phyloP scores from a whole-genome alignment of 176 grass and related monocot species.

The Eleusine coracana region DNA sequence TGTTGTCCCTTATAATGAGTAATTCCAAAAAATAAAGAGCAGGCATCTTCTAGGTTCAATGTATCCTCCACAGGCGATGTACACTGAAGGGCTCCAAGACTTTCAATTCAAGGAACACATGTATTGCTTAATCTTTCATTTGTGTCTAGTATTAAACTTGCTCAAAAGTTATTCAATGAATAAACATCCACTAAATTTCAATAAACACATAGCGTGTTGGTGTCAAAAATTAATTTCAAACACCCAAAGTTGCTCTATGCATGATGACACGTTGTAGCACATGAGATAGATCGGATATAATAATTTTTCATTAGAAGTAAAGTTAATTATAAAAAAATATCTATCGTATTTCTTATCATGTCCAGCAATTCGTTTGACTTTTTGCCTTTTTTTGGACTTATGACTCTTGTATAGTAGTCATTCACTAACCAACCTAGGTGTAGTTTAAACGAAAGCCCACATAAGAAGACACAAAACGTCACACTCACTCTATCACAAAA shows the following conservation, averaged over 20 bases:
- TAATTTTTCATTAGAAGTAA: constrained; percentile 2
- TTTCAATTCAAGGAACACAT: background rate
- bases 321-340: background rate
- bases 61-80: background rate
- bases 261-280: background rate
- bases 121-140: background rate
- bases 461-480: constrained; percentile 38
- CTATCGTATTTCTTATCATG: background rate
- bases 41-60: constrained; percentile 10
- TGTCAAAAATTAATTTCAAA: background rate
- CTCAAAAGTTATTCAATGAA: background rate
- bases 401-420: constrained; percentile 14
- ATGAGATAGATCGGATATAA: background rate
- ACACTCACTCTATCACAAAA: constrained; percentile 16
- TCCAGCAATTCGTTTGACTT: constrained; percentile 17
- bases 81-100: background rate
- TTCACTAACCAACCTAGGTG: constrained; percentile 1
- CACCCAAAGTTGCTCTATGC: background rate
- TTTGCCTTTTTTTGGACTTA: background rate
- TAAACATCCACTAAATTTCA: background rate
- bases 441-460: constrained; percentile 19
- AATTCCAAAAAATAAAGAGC: background rate
- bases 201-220: background rate
- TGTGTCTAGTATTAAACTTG: background rate
- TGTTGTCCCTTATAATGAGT: background rate